These are phyloP conservation scores for Epichloe typhina DNA, from an alignment of 2,329 filamentous ascomycete species.

Conservation along the genomic window DNA sequence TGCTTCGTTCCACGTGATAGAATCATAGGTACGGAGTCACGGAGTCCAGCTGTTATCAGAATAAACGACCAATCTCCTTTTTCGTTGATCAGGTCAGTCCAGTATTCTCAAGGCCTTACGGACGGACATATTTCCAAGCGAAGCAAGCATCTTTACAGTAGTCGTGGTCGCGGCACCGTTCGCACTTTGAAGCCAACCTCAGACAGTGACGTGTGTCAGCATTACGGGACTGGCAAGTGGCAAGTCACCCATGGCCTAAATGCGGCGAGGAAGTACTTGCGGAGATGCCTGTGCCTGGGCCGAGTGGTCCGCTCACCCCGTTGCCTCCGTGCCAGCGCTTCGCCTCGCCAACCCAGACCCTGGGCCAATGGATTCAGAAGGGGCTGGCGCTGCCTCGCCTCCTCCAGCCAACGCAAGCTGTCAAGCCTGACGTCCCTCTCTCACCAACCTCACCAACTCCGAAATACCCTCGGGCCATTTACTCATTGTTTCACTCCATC, in stretches of 20 bases:
- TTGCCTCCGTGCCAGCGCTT: constrained; percentile 14
- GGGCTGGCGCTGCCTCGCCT: constrained; percentile 7
- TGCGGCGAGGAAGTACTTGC: neutral
- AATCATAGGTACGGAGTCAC: too few relatives aligned
- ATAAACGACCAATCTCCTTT: too few relatives aligned
- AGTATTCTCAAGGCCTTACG: too few relatives aligned
- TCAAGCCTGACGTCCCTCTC: neutral
- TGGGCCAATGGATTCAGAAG: neutral
- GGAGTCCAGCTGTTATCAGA: too few relatives aligned
- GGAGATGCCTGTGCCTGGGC: constrained; percentile 6
- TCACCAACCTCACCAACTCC: constrained; percentile 2
- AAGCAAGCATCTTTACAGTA: neutral
- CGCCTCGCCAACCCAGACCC: constrained; percentile 14
- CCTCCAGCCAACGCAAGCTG: constrained; percentile 2
- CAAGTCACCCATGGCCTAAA: neutral
- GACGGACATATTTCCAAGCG: too few relatives aligned
- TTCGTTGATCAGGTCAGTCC: too few relatives aligned
- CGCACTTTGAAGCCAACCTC: neutral
- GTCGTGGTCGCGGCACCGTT: neutral
- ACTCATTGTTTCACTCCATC: constrained; percentile 8
- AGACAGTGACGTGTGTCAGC: neutral
- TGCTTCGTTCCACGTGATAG: too few relatives aligned
- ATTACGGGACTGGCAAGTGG: neutral
- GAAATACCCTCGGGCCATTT: constrained; percentile 6
- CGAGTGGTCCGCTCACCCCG: too few relatives aligned